Percentiles rank a stretch among this genome's conserved stretches.
Conservation (phyloP, 1,139 yeast species). For the Suhomyces choctaworum region DNA sequence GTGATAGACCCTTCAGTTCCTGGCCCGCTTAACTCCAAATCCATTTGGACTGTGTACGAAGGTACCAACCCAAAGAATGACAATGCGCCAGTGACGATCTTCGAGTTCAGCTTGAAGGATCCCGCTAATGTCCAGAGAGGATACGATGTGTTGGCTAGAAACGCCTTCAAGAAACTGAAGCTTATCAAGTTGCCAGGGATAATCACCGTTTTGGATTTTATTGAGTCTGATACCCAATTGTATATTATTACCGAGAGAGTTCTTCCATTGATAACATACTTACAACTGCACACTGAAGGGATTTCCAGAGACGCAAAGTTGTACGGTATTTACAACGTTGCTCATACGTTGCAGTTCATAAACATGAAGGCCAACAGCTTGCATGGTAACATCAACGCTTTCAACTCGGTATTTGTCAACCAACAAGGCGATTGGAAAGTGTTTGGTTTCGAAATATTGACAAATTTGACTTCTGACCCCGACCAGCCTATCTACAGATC, state of each 20-base stretch:
- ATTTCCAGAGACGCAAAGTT: constrained; percentile 41
- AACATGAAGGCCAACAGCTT: constrained; percentile 63
- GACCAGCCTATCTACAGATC: constrained; percentile 47
- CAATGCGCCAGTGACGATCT: constrained; percentile 51
- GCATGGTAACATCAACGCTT: constrained; percentile 60
- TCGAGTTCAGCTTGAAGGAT: constrained; percentile 57
- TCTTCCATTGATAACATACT: constrained; percentile 51
- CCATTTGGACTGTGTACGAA: constrained; percentile 51
- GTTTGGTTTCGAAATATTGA: constrained; percentile 77
- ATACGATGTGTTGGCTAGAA: constrained; percentile 53
- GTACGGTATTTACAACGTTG: constrained; percentile 61
- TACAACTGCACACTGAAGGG: constrained; percentile 19
- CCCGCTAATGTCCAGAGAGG: constrained; percentile 32
- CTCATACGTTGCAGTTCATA: constrained; percentile 59
- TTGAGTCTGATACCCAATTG: constrained; percentile 61
- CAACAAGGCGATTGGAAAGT: constrained; percentile 77
- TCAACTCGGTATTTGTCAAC: constrained; percentile 62
- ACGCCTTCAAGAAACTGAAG: constrained; percentile 65
- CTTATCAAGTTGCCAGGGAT: constrained; percentile 78
- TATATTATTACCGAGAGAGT: constrained; percentile 80
- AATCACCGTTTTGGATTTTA: constrained; percentile 64
- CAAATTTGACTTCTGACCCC: constrained; percentile 51
- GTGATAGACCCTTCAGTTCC: constrained; percentile 29
- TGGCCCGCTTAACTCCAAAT: constrained; percentile 27
- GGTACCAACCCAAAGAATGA: constrained; percentile 48